Evolutionary conservation across 768 basidiomycete genomes (phyloP).

Genomic region (Chiua virens): DNA sequence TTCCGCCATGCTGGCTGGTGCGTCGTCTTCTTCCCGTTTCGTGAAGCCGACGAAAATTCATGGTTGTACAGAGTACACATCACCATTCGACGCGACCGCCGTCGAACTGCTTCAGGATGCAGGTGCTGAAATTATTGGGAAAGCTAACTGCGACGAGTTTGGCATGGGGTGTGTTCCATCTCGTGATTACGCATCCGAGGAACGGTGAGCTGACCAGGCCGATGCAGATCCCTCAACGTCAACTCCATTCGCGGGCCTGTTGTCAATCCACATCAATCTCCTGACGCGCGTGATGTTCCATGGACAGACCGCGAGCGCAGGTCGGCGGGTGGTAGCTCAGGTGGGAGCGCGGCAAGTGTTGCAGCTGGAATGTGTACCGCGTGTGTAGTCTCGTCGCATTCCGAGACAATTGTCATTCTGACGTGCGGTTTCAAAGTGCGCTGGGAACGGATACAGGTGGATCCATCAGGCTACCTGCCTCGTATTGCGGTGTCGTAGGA

Average conservation of each 20-base stretch:
- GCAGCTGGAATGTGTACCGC: constrained; percentile 80
- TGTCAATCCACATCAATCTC: constrained; percentile 62
- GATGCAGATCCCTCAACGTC: constrained; percentile 68
- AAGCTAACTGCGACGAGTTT: constrained; percentile 97
- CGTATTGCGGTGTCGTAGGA: constrained; percentile 90
- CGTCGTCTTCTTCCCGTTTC: constrained; percentile 8
- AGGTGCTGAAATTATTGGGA: constrained; percentile 78
- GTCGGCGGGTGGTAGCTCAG: constrained; percentile 90
- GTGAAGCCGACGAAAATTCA: background rate
- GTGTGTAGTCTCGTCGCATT: constrained; percentile 47
- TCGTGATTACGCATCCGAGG: background rate
- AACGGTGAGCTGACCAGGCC: background rate
- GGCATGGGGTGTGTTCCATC: constrained; percentile 82
- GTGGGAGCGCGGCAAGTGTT: constrained; percentile 93
- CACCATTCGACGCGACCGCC: constrained; percentile 88
- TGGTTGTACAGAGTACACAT: constrained; percentile 55
- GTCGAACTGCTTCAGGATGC: constrained; percentile 55
- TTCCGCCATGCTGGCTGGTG: constrained; percentile 71
- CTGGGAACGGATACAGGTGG: constrained; percentile 95
- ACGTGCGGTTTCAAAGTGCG: constrained; percentile 51
- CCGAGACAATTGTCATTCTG: background rate
- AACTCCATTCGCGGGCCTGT: constrained; percentile 77
- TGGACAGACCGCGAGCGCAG: constrained; percentile 41
- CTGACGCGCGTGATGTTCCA: constrained; percentile 10
- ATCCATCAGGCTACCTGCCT: constrained; percentile 88